Evolutionary conservation across 306 rosid genomes (phyloP).

Genomic region (Fragaria iinumae): DNA sequence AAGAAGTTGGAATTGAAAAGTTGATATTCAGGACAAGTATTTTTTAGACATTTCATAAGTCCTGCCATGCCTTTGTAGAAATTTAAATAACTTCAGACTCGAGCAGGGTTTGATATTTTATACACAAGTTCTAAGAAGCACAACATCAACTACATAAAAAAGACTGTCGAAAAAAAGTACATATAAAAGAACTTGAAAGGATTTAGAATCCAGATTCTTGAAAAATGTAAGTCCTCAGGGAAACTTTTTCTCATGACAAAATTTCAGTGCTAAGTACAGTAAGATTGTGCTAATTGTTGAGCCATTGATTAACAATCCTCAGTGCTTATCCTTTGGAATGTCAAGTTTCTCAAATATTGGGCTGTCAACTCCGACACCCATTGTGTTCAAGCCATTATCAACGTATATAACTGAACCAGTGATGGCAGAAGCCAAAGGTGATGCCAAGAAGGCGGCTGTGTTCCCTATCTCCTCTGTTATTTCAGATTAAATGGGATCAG

Average conservation of each 20-base stretch:
- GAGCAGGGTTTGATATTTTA: background rate
- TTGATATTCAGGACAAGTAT: background rate
- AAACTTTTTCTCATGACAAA: constrained; percentile 13
- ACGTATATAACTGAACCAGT: constrained; percentile 76
- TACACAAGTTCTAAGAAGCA: background rate
- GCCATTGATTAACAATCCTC: background rate
- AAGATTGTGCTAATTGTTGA: background rate
- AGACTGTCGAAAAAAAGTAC: too few relatives aligned
- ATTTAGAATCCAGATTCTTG: background rate
- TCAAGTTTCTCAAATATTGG: constrained; percentile 43
- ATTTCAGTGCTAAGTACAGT: background rate
- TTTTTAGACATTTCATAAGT: background rate
- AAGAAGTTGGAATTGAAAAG: background rate
- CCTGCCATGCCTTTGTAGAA: too few relatives aligned
- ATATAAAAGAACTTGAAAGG: background rate
- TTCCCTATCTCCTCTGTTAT: constrained; percentile 84
- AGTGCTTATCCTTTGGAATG: constrained; percentile 43
- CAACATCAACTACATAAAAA: background rate
- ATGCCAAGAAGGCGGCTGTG: constrained; percentile 80
- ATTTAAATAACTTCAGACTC: background rate
- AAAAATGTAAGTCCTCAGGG: background rate
- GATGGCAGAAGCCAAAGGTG: constrained; percentile 84
- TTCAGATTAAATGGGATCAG: constrained; percentile 20
- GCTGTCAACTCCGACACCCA: constrained; percentile 91
- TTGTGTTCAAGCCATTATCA: constrained; percentile 83